Evolutionary conservation across 2,329 filamentous ascomycete species (phyloP).

Genomic region (Trichocomaceae sp.): DNA sequence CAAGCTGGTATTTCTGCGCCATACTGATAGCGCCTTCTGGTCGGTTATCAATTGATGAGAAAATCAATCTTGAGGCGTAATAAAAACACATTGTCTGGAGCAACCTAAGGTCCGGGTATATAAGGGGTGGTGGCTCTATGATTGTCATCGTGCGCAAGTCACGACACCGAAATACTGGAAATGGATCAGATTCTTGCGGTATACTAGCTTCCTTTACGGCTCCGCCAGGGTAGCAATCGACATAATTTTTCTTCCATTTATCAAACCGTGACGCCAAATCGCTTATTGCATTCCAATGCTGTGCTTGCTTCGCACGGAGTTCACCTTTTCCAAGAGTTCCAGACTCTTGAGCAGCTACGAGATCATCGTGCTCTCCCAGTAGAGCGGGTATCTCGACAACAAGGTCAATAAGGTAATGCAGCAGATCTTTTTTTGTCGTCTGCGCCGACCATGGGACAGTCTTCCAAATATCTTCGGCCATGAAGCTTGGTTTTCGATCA

Average conservation of each 20-base stretch:
- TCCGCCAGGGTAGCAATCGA: slow-evolving; percentile 27
- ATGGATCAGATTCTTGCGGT: slow-evolving; percentile 19
- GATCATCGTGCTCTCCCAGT: slow-evolving; percentile 26
- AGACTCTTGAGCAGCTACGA: slow-evolving; percentile 20
- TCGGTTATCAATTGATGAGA: slow-evolving; percentile 29
- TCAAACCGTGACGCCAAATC: slow-evolving; percentile 26
- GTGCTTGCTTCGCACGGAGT: slow-evolving; percentile 25
- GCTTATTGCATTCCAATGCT: slow-evolving; percentile 30
- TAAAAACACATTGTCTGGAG: slow-evolving; percentile 34
- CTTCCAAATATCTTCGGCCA: slow-evolving; percentile 34
- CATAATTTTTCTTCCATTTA: slow-evolving; percentile 27
- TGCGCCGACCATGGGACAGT: slow-evolving; percentile 33
- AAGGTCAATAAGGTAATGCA: slow-evolving; percentile 33
- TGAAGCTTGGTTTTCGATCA: slow-evolving; percentile 28
- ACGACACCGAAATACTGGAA: slow-evolving; percentile 29
- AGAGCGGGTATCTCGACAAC: slow-evolving; percentile 30
- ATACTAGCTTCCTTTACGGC: slow-evolving; percentile 23
- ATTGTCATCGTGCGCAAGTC: slow-evolving; percentile 29
- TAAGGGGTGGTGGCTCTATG: slow-evolving; percentile 24
- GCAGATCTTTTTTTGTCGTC: slow-evolving; percentile 31
- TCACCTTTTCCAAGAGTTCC: slow-evolving; percentile 25
- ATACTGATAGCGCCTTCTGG: slow-evolving; percentile 24
- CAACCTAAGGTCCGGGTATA: slow-evolving; percentile 31
- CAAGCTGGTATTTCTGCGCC: slow-evolving; percentile 28
- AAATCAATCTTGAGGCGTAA: slow-evolving; percentile 26